Evolutionary conservation across 768 basidiomycete species (phyloP), one percentile per base, ranked within the genome.

Genomic region (Pleurotus giganteus): DNA sequence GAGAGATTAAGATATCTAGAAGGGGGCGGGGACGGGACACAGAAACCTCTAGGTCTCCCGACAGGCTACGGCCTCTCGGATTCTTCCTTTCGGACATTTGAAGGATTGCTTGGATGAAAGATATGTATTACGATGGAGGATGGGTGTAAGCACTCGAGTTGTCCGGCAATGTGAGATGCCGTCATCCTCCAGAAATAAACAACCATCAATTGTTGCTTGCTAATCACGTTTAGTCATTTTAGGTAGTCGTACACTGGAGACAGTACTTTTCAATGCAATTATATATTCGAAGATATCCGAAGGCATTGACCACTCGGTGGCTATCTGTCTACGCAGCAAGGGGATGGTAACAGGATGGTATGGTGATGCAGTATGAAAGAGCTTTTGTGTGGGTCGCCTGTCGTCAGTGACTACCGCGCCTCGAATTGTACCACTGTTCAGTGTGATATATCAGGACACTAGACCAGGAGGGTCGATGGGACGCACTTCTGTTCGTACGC

Each of bases 401-500:
- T 32, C 31, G 31, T 32, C 31, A 32, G 31, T 32, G 12, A 17
- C 39, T 41, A 41, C 19, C 39, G 12, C 39, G 91, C 91, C 72
- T 94, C 91, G 57, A 89, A 88, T 74, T 89, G 88, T 2, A 89
- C 87, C 87, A 89, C 88, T 88, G 58, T 57, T 49, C 62, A 11
- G 19, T 34, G 28, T 34, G 54, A 28, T 23, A 41, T 11, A 41
- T 13, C 12, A 15, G n/a, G 7, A 41, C 7, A 7, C 7, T 2
- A 42, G 17, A 17, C 11, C 1, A 4, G 37, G 13, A 53, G 36
- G 45, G 53, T 49, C 24, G 12, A 17, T 29, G 41, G 23, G 27
- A 75, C 94, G 67, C 63, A 98, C 96, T 95, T 78, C 93, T 79
- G 66, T 82, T 91, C 21, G 94, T 96, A 64, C 96, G 77, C 71